Conservation (phyloP, 2,329 filamentous ascomycete genomes). For the Curvularia verruculosa region DNA sequence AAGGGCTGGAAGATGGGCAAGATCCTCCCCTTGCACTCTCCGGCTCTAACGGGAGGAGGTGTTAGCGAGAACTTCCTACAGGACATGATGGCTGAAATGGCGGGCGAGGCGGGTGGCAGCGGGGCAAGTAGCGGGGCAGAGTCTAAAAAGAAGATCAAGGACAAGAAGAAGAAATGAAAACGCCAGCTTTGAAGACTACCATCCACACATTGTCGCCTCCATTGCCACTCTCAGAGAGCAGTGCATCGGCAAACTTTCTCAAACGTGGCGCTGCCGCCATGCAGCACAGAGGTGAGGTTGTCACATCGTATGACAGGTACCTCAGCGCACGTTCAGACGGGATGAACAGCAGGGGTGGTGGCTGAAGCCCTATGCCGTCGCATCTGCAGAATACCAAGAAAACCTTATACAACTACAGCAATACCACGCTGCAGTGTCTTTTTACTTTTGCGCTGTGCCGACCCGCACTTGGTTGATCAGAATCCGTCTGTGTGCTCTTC, state of each 20-base stretch:
- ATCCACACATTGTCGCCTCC: neutral
- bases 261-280: slow-evolving; percentile 1
- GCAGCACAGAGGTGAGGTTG: slow-evolving; percentile 1
- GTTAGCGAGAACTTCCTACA: slow-evolving; percentile 94
- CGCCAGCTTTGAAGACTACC: neutral
- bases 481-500: neutral
- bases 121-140: slow-evolving; percentile 34
- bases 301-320: slow-evolving; percentile 2
- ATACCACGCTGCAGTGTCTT: neutral
- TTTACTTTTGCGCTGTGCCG: neutral
- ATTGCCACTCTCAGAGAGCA: slow-evolving; percentile 1
- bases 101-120: slow-evolving; percentile 47
- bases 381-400: slow-evolving; percentile 1
- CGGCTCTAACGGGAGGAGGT: slow-evolving; percentile 89
- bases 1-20: slow-evolving; percentile 89
- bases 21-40: slow-evolving; percentile 84
- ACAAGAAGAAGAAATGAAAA: slow-evolving; percentile 49
- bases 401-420: slow-evolving; percentile 2
- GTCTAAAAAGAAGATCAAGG: slow-evolving; percentile 44
- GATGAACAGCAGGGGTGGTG: neutral
- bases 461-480: neutral
- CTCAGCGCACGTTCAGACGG: slow-evolving; percentile 5
- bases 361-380: neutral
- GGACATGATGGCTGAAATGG: slow-evolving; percentile 97
- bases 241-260: neutral